Evolutionary conservation across 2,329 filamentous ascomycete species (phyloP).

Genomic region (Phialophora macrospora): DNA sequence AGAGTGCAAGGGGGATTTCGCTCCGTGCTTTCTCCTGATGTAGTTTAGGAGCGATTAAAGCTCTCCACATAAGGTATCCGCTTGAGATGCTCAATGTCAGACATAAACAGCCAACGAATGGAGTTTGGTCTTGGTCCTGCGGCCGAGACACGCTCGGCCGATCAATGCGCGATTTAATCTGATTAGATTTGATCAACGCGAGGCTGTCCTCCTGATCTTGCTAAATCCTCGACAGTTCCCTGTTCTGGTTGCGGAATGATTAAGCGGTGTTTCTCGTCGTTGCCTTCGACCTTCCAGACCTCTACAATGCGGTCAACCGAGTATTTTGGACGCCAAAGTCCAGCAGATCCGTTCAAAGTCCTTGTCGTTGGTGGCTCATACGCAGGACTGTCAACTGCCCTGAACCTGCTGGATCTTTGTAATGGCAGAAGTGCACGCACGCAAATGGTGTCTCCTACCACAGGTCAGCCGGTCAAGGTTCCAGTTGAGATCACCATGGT

Average conservation of each 20-base stretch:
- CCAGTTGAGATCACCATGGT: slow-evolving; percentile 73
- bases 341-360: slow-evolving; percentile 53
- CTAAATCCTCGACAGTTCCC: no score
- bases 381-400: slow-evolving; percentile 68
- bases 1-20: no score
- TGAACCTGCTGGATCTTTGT: slow-evolving; percentile 71
- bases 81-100: no score
- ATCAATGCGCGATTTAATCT: slow-evolving; percentile 15
- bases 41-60: no score
- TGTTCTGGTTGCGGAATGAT: neutral
- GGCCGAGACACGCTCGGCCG: no score
- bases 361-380: slow-evolving; percentile 75
- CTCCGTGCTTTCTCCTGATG: no score
- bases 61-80: no score
- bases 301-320: neutral
- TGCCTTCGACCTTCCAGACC: neutral
- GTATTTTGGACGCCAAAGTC: neutral
- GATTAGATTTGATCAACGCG: slow-evolving; percentile 20
- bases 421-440: slow-evolving; percentile 61
- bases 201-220: neutral
- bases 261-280: neutral
- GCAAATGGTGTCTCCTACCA: slow-evolving; percentile 31
- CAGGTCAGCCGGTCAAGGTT: slow-evolving; percentile 45
- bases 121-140: no score
- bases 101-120: no score